phyloP scores from a whole-genome alignment of 306 rosid genomes.

The Casuarina equisetifolia region DNA sequence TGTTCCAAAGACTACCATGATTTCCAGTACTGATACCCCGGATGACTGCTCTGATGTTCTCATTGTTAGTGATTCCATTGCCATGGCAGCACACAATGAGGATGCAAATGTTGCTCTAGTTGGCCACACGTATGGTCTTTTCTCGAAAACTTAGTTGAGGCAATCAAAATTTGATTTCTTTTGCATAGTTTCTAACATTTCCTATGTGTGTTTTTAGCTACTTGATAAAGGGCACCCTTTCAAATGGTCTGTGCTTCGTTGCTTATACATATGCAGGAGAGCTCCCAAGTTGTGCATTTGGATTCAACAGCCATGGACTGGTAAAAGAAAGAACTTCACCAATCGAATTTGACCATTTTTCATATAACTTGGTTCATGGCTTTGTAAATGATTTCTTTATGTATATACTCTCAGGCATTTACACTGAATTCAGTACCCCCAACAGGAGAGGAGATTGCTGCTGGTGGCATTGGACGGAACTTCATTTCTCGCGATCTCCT shows the following conservation, averaged over 20 bases:
- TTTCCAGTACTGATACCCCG: slow-evolving; percentile 24
- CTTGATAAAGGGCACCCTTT: slow-evolving; percentile 62
- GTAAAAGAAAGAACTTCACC: slow-evolving; percentile 29
- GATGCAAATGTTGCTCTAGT: slow-evolving; percentile 74
- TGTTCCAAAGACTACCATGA: slow-evolving; percentile 46
- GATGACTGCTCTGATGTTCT: slow-evolving; percentile 87
- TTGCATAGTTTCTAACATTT: neutral
- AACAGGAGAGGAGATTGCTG: slow-evolving; percentile 55
- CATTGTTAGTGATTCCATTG: slow-evolving; percentile 63
- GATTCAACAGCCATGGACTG: slow-evolving; percentile 67
- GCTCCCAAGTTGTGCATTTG: slow-evolving; percentile 84
- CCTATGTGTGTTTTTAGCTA: slow-evolving; percentile 47
- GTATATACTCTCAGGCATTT: slow-evolving; percentile 50
- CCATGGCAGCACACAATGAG: slow-evolving; percentile 84
- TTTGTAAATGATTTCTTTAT: neutral
- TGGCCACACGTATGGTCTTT: slow-evolving; percentile 70
- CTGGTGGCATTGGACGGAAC: slow-evolving; percentile 76
- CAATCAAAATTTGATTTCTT: neutral
- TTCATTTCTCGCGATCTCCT: slow-evolving; percentile 76
- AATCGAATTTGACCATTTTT: neutral
- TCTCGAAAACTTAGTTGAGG: neutral
- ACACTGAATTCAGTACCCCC: slow-evolving; percentile 81
- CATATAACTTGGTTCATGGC: neutral
- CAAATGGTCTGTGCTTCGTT: slow-evolving; percentile 52
- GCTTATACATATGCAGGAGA: slow-evolving; percentile 93